phyloP scores from a whole-genome alignment of 768 basidiomycete species.

The Lactarius tabidus region DNA sequence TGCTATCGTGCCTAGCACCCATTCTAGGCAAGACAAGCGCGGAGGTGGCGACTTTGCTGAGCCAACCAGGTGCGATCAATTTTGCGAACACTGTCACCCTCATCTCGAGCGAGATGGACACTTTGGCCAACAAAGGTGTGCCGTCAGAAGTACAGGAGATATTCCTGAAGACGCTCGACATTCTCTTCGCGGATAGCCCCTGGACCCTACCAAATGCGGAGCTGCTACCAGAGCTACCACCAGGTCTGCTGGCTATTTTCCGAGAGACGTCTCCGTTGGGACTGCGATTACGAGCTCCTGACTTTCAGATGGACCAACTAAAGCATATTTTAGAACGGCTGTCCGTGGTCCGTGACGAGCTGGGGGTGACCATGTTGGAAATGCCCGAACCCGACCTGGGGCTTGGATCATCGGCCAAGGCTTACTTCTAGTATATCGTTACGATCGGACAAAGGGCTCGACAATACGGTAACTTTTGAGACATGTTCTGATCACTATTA shows the following conservation, averaged over 20 bases:
- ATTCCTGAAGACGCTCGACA: neutral
- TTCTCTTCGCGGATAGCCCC: neutral
- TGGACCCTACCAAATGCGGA: neutral
- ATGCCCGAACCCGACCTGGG: too few species aligned
- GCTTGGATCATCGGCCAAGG: neutral
- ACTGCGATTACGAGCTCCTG: neutral
- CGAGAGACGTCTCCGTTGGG: neutral
- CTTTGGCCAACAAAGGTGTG: neutral
- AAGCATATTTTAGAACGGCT: neutral
- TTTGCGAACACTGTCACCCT: neutral
- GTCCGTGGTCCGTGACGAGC: neutral
- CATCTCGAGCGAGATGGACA: neutral
- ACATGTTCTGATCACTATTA: too few species aligned
- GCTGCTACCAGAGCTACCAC: neutral
- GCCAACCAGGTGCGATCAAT: neutral
- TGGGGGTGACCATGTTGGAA: neutral
- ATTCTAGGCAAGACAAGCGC: neutral
- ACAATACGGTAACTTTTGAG: too few species aligned
- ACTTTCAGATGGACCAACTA: neutral
- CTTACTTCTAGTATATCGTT: neutral
- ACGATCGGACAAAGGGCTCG: too few species aligned
- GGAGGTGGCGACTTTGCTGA: neutral
- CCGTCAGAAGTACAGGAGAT: neutral
- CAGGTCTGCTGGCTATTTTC: neutral
- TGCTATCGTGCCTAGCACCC: neutral